These are phyloP conservation scores for Hsuehochloa calcarea DNA, from an alignment of 176 grass and related monocot species.

Conservation along the genomic window DNA sequence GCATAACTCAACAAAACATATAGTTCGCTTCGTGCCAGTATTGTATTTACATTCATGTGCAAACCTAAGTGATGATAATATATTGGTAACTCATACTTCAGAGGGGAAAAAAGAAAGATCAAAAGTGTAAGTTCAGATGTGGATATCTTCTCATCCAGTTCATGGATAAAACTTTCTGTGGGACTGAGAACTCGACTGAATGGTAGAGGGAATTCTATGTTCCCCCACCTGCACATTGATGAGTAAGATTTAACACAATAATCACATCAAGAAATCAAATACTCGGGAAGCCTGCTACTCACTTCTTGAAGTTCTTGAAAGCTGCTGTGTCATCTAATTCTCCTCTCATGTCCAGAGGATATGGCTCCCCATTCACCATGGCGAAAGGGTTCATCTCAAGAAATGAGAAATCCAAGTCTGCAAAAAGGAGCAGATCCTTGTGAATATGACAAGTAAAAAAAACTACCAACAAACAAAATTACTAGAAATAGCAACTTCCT, in stretches of 20 bases:
- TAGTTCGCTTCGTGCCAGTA: not conserved
- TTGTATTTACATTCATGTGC: not conserved
- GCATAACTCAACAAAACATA: not conserved
- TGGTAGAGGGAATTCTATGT: constrained; percentile 58
- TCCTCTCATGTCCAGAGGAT: constrained; percentile 84
- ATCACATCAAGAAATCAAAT: not conserved
- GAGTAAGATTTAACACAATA: constrained; percentile 1
- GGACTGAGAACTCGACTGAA: constrained; percentile 71
- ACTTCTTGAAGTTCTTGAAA: constrained; percentile 98
- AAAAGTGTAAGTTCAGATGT: constrained; percentile 5
- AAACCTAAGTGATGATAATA: not conserved
- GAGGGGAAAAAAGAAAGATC: not conserved
- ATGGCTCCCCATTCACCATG: constrained; percentile 74
- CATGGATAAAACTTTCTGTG: constrained; percentile 83
- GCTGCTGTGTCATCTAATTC: constrained; percentile 83
- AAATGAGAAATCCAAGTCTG: too few relatives aligned
- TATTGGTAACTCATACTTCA: not conserved
- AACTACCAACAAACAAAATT: too few relatives aligned
- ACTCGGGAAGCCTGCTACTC: constrained; percentile 9
- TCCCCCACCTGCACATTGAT: constrained; percentile 60
- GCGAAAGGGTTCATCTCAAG: too few relatives aligned
- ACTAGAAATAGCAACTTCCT: not conserved
- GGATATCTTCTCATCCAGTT: constrained; percentile 83
- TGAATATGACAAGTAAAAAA: too few relatives aligned
- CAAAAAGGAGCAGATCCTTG: too few relatives aligned